A percentile compares a stretch with the other conserved stretches of the same genome.
These are phyloP conservation scores for Nicotiana noctiflora DNA, from an alignment of 257 asterid species.

Conservation along the genomic window DNA sequence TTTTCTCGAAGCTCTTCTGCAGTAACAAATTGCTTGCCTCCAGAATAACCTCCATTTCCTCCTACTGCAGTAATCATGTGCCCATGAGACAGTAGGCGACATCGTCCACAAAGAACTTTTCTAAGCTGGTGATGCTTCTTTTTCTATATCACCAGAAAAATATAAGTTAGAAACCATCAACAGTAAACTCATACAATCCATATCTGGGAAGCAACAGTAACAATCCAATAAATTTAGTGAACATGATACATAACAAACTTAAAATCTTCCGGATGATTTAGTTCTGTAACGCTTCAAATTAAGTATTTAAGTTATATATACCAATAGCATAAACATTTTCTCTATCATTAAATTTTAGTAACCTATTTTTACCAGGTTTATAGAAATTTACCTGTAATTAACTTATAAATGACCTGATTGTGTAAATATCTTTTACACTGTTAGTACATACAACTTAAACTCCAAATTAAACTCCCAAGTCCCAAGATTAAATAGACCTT, in stretches of 20 bases:
- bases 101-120: slow-evolving; percentile 83
- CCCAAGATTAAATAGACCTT: slow-evolving; percentile 9
- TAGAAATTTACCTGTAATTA: too few species aligned
- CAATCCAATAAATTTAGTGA: not conserved
- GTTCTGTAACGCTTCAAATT: not conserved
- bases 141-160: slow-evolving; percentile 44
- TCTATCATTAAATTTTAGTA: too few species aligned
- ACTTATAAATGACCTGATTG: not conserved
- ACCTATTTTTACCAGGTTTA: too few species aligned
- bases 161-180: not conserved
- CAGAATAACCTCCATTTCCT: slow-evolving; percentile 95
- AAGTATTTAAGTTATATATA: not conserved
- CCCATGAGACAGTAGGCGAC: slow-evolving; percentile 89
- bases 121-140: slow-evolving; percentile 82
- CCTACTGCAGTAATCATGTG: slow-evolving; percentile 99
- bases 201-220: not conserved
- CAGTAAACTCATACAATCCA: not conserved
- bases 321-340: not conserved
- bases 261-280: not conserved
- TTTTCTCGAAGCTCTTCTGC: slow-evolving; percentile 96
- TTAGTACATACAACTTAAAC: not conserved
- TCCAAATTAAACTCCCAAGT: not conserved
- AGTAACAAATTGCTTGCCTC: slow-evolving; percentile 90
- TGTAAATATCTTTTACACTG: not conserved
- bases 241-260: not conserved